Percentiles rank a stretch among this genome's conserved stretches.
Evolutionary conservation across 2,329 filamentous ascomycete genomes (phyloP).

Genomic region (Colletotrichum karsti): DNA sequence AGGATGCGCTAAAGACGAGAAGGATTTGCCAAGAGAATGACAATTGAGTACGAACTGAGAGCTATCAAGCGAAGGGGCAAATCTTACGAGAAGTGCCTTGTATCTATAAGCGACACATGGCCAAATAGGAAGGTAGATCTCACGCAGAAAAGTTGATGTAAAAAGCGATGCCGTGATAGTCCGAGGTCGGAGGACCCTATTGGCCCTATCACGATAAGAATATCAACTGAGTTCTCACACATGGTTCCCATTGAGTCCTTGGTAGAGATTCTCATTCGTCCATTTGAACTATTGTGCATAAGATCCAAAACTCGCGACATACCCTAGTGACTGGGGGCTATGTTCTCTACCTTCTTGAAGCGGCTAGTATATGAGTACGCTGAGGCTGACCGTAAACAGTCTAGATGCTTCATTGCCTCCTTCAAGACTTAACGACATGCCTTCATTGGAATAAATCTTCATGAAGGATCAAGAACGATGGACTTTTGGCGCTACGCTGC

Average conservation of each 20-base stretch:
- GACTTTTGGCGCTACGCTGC: neutral
- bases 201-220: too few species aligned
- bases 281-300: too few species aligned
- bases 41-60: neutral
- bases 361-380: neutral
- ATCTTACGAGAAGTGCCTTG: neutral
- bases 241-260: too few species aligned
- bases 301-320: neutral
- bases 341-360: conserved; percentile 1
- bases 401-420: neutral
- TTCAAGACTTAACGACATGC: neutral
- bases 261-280: too few species aligned
- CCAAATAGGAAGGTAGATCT: neutral
- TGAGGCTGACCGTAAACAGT: too few species aligned
- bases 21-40: conserved; percentile 22
- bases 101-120: neutral
- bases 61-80: neutral
- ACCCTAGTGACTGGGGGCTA: too few species aligned
- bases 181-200: too few species aligned
- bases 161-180: too few species aligned
- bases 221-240: too few species aligned
- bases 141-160: too few species aligned
- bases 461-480: conserved; percentile 5
- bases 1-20: conserved; percentile 13
- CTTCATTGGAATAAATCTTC: neutral